These are phyloP conservation scores for Platismatia glauca DNA, from an alignment of 495 filamentous ascomycete species.

Conservation along the genomic window DNA sequence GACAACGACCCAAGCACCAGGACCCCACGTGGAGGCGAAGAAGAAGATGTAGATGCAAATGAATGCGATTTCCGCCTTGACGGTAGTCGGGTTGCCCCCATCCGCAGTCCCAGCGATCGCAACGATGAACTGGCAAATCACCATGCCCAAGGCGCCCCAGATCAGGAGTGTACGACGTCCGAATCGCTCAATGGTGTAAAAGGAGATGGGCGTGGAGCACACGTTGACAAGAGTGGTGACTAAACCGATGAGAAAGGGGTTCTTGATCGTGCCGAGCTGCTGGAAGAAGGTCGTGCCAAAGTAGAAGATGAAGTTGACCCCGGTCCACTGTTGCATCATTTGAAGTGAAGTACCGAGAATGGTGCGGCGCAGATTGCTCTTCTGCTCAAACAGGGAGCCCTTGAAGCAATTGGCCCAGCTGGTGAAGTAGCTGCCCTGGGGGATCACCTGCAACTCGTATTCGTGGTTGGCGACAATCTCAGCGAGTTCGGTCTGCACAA, in stretches of 20 bases:
- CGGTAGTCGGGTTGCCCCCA: constrained; percentile 35
- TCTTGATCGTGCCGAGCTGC: constrained; percentile 47
- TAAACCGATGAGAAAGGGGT: constrained; percentile 60
- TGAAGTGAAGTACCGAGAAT: constrained; percentile 59
- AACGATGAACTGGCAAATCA: constrained; percentile 57
- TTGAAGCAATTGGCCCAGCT: constrained; percentile 54
- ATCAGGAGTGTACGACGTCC: constrained; percentile 63
- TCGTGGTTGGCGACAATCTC: constrained; percentile 64
- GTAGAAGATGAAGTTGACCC: constrained; percentile 46
- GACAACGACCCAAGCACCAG: constrained; percentile 69
- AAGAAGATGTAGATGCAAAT: constrained; percentile 80
- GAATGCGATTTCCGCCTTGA: constrained; percentile 56
- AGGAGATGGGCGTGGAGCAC: constrained; percentile 60
- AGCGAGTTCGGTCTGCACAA: constrained; percentile 50
- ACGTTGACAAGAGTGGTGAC: constrained; percentile 71
- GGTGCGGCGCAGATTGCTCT: constrained; percentile 53
- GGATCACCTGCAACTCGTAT: constrained; percentile 49
- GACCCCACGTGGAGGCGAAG: constrained; percentile 75
- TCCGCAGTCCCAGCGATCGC: constrained; percentile 51
- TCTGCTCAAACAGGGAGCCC: constrained; percentile 44
- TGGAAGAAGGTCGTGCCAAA: constrained; percentile 63
- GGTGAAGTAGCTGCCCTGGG: constrained; percentile 40
- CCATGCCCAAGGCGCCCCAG: constrained; percentile 62
- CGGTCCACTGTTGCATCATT: constrained; percentile 62
- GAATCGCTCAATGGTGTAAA: constrained; percentile 59